phyloP scores from a whole-genome alignment of 2,329 filamentous ascomycete species.

The Diatrype stigma region DNA sequence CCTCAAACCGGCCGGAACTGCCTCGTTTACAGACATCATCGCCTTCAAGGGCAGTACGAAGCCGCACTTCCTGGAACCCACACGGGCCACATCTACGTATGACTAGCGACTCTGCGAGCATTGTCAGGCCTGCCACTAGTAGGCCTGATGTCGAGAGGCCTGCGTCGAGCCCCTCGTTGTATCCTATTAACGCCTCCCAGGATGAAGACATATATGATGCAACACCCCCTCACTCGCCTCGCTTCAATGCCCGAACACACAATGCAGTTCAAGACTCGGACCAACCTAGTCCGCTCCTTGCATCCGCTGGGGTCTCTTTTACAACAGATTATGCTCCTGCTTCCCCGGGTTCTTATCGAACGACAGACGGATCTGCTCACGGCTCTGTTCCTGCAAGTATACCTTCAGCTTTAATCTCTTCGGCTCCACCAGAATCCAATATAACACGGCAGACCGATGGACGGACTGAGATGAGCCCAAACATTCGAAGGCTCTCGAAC shows the following conservation, averaged over 20 bases:
- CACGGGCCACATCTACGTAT: constrained; percentile 9
- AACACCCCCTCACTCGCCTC: constrained; percentile 20
- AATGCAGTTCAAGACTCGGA: constrained; percentile 16
- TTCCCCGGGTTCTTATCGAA: constrained; percentile 16
- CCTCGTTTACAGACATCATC: constrained; percentile 26
- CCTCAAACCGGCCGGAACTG: constrained; percentile 22
- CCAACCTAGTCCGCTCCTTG: constrained; percentile 14
- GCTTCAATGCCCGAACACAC: constrained; percentile 16
- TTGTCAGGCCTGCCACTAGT: constrained; percentile 4
- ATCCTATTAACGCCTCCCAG: constrained; percentile 4
- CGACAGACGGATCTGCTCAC: constrained; percentile 10
- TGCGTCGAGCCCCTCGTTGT: constrained; percentile 13
- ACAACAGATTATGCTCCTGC: constrained; percentile 19
- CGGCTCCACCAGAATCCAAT: neutral
- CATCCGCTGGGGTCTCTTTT: constrained; percentile 17
- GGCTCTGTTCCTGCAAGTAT: constrained; percentile 9
- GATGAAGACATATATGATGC: constrained; percentile 26
- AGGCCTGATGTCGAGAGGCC: constrained; percentile 6
- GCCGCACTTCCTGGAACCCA: constrained; percentile 16
- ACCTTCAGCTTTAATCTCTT: constrained; percentile 9
- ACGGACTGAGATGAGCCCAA: constrained; percentile 9
- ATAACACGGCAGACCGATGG: constrained; percentile 6
- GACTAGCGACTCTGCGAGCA: constrained; percentile 4
- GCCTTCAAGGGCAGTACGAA: constrained; percentile 11
- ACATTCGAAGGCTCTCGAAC: constrained; percentile 25